Evolutionary conservation across 139 green algal species (phyloP).

Genomic region (Chlamydomonas schloesseri): DNA sequence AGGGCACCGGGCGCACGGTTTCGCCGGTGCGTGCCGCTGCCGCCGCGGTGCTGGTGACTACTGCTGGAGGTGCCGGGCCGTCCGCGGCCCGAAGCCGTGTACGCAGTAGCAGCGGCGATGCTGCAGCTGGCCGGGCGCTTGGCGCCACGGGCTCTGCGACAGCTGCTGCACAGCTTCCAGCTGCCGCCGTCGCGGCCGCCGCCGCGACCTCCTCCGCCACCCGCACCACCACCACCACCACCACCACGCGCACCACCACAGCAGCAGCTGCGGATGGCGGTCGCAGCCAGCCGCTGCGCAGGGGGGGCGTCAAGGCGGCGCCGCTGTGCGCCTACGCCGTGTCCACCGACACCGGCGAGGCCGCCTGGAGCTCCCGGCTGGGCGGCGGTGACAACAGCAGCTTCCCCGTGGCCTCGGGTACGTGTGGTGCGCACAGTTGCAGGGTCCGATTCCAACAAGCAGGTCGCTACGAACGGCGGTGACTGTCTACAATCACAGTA

Average conservation of each 20-base stretch:
- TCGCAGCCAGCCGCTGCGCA: too few relatives aligned
- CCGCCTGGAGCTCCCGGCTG: neutral
- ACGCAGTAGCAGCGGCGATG: neutral
- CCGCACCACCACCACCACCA: too few relatives aligned
- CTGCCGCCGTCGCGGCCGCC: neutral
- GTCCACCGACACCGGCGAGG: neutral
- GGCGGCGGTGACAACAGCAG: neutral
- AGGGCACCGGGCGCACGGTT: neutral
- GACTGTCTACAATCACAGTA: too few relatives aligned
- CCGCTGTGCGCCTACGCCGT: constrained; percentile 19
- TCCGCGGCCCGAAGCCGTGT: neutral
- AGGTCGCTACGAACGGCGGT: too few relatives aligned
- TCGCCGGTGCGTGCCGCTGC: neutral
- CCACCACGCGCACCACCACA: too few relatives aligned
- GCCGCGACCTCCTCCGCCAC: neutral
- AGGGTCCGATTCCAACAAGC: too few relatives aligned
- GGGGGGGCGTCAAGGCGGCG: neutral
- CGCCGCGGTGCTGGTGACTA: too few relatives aligned
- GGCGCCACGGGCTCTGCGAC: neutral
- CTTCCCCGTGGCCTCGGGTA: neutral
- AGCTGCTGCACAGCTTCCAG: too few relatives aligned
- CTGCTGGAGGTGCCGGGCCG: too few relatives aligned
- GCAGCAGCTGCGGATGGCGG: too few relatives aligned
- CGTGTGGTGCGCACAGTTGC: too few relatives aligned
- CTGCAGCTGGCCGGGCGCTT: too few relatives aligned